Conservation (phyloP, 805 yeast species). For the Cyberlindnera galapagoensis region DNA sequence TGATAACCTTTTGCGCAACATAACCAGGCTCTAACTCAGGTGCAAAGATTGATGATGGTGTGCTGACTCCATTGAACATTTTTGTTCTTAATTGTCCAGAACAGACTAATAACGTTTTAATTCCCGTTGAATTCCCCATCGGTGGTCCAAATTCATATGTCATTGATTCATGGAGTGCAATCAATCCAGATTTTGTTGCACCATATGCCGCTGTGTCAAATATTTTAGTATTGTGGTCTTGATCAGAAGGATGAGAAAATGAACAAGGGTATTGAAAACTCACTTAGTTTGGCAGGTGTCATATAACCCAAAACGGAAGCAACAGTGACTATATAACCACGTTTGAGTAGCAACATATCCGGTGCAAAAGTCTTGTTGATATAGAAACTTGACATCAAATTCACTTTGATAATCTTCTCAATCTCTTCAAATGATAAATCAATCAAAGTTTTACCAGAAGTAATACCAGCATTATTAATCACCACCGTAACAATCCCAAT, state of each 20-base stretch:
- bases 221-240: constrained; percentile 26
- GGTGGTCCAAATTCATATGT: constrained; percentile 57
- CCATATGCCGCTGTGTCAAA: constrained; percentile 60
- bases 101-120: constrained; percentile 70
- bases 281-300: constrained; percentile 67
- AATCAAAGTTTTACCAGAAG: constrained; percentile 49
- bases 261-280: neutral
- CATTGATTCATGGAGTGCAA: constrained; percentile 79
- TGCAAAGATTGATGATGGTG: constrained; percentile 73
- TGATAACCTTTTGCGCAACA: constrained; percentile 55
- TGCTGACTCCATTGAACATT: constrained; percentile 65
- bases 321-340: constrained; percentile 77
- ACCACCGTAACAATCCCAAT: constrained; percentile 61
- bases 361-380: constrained; percentile 70
- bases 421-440: constrained; percentile 54
- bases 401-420: constrained; percentile 56
- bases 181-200: constrained; percentile 81
- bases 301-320: constrained; percentile 82
- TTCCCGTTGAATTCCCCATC: constrained; percentile 37
- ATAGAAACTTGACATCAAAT: constrained; percentile 63
- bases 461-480: constrained; percentile 82
- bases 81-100: constrained; percentile 82
- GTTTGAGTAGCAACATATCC: constrained; percentile 47
- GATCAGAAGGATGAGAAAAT: neutral
- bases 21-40: constrained; percentile 69